Percentiles rank a stretch among this genome's conserved stretches.
phyloP scores from a whole-genome alignment of 1,284 basidiomycete species.

The Filobasidium uniguttulatum region DNA sequence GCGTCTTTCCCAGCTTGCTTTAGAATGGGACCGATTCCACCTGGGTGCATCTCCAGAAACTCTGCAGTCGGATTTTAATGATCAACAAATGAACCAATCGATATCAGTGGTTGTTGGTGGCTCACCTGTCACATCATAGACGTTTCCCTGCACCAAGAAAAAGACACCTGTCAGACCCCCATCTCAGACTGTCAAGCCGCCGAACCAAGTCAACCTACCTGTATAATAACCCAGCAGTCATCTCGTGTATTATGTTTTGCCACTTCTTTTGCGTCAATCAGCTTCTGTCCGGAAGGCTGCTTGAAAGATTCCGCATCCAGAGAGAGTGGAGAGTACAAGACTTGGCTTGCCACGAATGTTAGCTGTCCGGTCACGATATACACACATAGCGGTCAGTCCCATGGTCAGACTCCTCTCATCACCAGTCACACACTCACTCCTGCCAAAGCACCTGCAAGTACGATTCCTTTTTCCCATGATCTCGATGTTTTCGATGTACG shows the following conservation, averaged over 20 bases:
- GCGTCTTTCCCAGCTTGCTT: constrained; percentile 46
- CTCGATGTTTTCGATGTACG: no score
- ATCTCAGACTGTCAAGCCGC: no score
- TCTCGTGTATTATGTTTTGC: constrained; percentile 41
- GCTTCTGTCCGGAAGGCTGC: constrained; percentile 27
- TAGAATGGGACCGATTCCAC: constrained; percentile 43
- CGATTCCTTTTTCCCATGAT: no score
- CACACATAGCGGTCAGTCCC: not conserved
- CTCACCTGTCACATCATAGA: constrained; percentile 46
- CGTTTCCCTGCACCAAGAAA: constrained; percentile 22
- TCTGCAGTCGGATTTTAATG: no score
- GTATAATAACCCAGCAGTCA: constrained; percentile 37
- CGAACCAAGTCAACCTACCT: constrained; percentile 30
- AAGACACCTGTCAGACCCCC: not conserved
- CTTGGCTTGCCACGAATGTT: no score
- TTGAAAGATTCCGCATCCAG: constrained; percentile 2
- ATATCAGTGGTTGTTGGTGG: no score
- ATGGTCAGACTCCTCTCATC: not conserved
- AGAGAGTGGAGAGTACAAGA: constrained; percentile 1
- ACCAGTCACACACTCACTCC: not conserved
- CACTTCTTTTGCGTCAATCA: constrained; percentile 42
- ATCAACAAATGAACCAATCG: no score
- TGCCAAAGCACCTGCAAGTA: no score
- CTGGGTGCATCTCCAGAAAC: constrained; percentile 52
- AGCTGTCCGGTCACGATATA: not conserved